Base-by-base conservation (phyloP, 345 rosid genomes). In the Murraya paniculata region DNA sequence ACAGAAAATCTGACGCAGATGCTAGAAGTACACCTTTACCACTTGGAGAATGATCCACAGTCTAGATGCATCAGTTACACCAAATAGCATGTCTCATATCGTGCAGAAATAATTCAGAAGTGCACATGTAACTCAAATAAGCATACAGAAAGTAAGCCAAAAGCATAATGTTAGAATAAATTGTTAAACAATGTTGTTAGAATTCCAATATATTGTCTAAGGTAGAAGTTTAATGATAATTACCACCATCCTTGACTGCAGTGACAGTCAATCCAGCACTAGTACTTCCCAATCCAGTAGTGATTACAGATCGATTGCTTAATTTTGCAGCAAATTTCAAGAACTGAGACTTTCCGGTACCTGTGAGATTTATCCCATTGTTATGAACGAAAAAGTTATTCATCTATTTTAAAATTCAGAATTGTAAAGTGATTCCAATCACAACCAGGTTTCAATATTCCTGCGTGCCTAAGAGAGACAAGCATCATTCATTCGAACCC, bases 251-350 rank as follows among this genome's bases (percentile, higher is more conserved):
- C 84, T 94, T 95, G 69, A 95, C 97, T 27, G 99, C 99, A 81
- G 97, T 94, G 45, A 95, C 97, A 55, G 99, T 95, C 90, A 95
- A 84, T 71, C 99, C 99, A 74, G 97, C 98, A 88, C 98, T 92
- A 24, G 98, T 93, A 85, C 98, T 95, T 79, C 99, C 99, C 85
- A 95, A 77, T 53, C 98, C 98, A 57, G 99, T 95, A 68, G 97
- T 94, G 72, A 95, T 94, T 66, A 95, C 97, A 60, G 97, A 91
- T 75, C 97, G 86, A 84, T 90, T 95, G 87, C 98, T 90, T 80
- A 95, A 85, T 76, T 95, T 95, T 74, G 97, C 97, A 71, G 99
- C 94, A 91, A 93, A 95, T 87, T 94, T 95, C 84, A 95, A 84
- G 86, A 95, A 93, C 84, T 92, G 99, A 73, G 99, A 94, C 86